These are phyloP conservation scores for Metschnikowia continentalis DNA, from an alignment of 805 yeast genomes.

Conservation along the genomic window DNA sequence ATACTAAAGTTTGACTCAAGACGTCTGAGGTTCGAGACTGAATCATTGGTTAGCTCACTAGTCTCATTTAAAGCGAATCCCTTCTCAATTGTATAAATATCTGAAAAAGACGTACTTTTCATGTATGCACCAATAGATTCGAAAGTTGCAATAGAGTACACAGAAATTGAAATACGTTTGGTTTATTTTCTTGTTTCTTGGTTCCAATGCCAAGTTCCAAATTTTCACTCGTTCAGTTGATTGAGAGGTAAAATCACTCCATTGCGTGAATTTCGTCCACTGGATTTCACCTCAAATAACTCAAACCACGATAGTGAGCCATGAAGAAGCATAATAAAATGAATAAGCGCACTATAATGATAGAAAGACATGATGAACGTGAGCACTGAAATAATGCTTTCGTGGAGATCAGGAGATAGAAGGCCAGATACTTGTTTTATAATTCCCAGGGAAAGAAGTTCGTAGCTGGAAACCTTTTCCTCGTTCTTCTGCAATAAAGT, in stretches of 20 bases:
- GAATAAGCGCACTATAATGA: constrained; percentile 21
- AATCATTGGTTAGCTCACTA: background rate
- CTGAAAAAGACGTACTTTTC: constrained; percentile 4
- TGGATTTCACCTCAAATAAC: no score
- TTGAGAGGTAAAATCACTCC: no score
- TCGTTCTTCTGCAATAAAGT: constrained; percentile 10
- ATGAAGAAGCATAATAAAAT: no score
- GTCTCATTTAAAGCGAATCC: background rate
- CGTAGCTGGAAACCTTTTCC: constrained; percentile 60
- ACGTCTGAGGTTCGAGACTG: background rate
- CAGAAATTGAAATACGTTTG: constrained; percentile 38
- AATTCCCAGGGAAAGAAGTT: constrained; percentile 66
- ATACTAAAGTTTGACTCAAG: constrained; percentile 49
- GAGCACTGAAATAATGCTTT: constrained; percentile 15
- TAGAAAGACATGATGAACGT: constrained; percentile 45
- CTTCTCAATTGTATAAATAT: background rate
- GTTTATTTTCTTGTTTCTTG: background rate
- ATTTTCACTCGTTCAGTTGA: constrained; percentile 25
- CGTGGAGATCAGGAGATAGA: background rate
- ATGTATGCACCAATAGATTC: constrained; percentile 48
- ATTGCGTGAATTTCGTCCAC: no score
- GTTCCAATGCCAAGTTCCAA: constrained; percentile 27
- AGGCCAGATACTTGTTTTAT: constrained; percentile 28
- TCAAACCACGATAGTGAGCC: no score
- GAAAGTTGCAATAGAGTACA: constrained; percentile 60